Evolutionary conservation across 1,139 yeast genomes (phyloP), one percentile per base, ranked within the genome.

Genomic region (Protomyces lactucae-debilis): DNA sequence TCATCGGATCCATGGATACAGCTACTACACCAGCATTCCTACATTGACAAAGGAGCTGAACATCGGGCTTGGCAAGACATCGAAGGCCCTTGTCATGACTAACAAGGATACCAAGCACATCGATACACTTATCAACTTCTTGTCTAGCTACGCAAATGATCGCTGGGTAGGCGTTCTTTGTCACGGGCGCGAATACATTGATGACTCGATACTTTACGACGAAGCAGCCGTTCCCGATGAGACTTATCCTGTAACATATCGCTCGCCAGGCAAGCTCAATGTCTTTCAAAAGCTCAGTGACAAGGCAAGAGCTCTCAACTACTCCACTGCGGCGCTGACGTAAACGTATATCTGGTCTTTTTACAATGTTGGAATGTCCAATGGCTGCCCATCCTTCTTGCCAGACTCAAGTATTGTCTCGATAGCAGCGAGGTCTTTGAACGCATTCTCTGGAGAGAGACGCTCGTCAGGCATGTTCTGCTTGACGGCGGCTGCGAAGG

Each of bases 1-100:
- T 5, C 25, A 28, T 12, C 46, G 61, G 2, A 51, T 35, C 16
- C 23, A 18, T 1, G 63, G 63, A 3, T 23, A 36, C 43, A 59
- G 56, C 10, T 59, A 59, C 45, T 59, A 59, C 39, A 28, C 36
- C 25, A 14, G 52, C 52, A 28, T 43, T 9, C 63, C 63, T n/a
- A 28, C 43, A n/a, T 2, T 59, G 16, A 39, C 63, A 6, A 16
- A 39, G 12, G 21, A n/a, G 43, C n/a, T 59, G 10, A 43, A 18
- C 10, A 43, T 43, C 12, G 48, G 48, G 3, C 48, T 43, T 5
- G 63, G 54, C 45, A 55, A 55, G 35, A 32, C 57, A n/a, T 1
- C 32, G 3, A 46, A 52, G 18, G n/a, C 43, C 2, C 28, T 59
- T n/a, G 23, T 12, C 2, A n/a, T 59, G 18, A 21, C 28, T 37